Conservation (phyloP, 805 yeast species). For the Saccharomycopsis guyanensis region DNA sequence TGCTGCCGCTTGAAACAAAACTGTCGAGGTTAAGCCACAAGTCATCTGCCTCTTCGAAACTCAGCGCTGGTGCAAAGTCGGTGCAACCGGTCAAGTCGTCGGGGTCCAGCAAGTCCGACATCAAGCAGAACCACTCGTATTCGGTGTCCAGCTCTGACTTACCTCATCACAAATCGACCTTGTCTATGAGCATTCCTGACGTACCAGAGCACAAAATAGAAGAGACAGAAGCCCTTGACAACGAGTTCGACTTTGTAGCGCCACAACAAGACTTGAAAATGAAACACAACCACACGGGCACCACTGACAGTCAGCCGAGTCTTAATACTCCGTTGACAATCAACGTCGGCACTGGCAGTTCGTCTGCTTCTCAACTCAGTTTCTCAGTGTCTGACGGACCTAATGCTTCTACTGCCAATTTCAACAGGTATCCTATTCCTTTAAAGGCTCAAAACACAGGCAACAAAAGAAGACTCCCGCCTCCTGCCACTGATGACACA, state of each 20-base stretch:
- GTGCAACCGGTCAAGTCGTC: not conserved
- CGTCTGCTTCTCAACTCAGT: not conserved
- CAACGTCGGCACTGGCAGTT: not conserved
- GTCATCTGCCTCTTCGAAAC: not conserved
- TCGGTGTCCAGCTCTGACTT: not conserved
- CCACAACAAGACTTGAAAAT: not conserved
- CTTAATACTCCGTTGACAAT: not conserved
- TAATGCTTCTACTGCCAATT: not conserved
- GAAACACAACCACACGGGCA: not conserved
- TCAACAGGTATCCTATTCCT: not conserved
- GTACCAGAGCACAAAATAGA: slow-evolving; percentile 1
- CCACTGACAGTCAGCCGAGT: not conserved
- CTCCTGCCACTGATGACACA: slow-evolving; percentile 1
- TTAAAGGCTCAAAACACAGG: not conserved
- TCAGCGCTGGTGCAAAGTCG: not conserved
- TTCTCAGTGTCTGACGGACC: not conserved
- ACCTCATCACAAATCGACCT: not conserved
- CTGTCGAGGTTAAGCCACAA: not conserved
- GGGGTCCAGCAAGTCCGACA: not conserved
- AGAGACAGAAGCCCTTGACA: not conserved
- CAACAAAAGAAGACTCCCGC: slow-evolving; percentile 1
- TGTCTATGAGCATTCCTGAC: slow-evolving; percentile 4
- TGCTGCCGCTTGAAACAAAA: not conserved
- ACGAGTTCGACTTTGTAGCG: not conserved
- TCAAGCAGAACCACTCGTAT: too few relatives aligned